Conservation (phyloP, 805 yeast species). For the Yamadazyma philogaea region DNA sequence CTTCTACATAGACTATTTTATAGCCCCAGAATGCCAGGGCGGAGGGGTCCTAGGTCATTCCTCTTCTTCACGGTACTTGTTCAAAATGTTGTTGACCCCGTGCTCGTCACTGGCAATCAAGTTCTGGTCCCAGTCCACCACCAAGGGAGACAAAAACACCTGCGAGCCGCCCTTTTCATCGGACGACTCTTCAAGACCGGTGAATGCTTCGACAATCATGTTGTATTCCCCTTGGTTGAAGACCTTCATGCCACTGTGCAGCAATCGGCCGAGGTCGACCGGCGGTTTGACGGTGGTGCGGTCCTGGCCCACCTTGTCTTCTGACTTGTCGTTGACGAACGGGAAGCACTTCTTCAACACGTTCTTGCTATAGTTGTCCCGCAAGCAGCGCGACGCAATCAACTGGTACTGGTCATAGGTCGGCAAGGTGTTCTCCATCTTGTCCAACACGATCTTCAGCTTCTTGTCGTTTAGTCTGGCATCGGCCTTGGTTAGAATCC, state of each 20-base stretch:
- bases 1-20: background rate
- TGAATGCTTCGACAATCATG: conserved; percentile 37
- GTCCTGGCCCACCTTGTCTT: conserved; percentile 14
- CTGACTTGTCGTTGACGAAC: conserved; percentile 29
- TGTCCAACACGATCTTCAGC: conserved; percentile 32
- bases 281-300: conserved; percentile 17
- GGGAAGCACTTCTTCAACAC: conserved; percentile 35
- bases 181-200: conserved; percentile 21
- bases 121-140: conserved; percentile 47
- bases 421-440: conserved; percentile 39
- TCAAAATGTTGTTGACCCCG: conserved; percentile 27
- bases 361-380: conserved; percentile 22
- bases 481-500: conserved; percentile 30
- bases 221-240: conserved; percentile 38
- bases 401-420: conserved; percentile 39
- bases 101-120: conserved; percentile 36
- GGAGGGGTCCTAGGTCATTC: no score
- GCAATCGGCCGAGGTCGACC: conserved; percentile 18
- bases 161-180: conserved; percentile 21
- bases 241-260: conserved; percentile 25
- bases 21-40: no score
- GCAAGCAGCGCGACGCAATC: conserved; percentile 26
- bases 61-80: conserved; percentile 22
- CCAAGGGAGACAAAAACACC: conserved; percentile 39
- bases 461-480: conserved; percentile 27